Base-by-base conservation (phyloP, 108 stramenopile species). In the Mediolabrus comicus region DNA sequence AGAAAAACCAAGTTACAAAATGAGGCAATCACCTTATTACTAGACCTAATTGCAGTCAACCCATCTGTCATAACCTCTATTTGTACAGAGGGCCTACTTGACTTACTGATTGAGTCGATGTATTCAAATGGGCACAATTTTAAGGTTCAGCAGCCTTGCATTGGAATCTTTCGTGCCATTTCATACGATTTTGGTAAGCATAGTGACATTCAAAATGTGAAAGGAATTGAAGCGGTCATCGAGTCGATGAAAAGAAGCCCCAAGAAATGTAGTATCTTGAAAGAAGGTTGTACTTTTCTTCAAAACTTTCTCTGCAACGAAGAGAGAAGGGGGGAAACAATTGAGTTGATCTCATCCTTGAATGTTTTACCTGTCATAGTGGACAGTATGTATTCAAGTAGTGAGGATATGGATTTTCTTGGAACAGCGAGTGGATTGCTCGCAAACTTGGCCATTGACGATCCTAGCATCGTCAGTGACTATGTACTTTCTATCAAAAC, bases 121-220 rank as follows among this genome's bases (percentile, higher is more conserved):
- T 19, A 74, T 31, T 26, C 26, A 11, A 67, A 74, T 24, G 59
- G 26, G 0, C 61, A 24, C 9, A 25, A 61, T 34, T 13, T 28
- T 14, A 73, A 73, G 19, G 57, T 79, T 19, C 72, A 79, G 8
- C 66, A 74, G 28, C 43, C 67, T 32, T 59, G 54, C 22, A 74
- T 67, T 16, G 72, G 59, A 4, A 62, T 79, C 41, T 67, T 73
- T 24, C 72, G 78, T 11, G 66, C 78, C 27, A 11, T 74, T 30
- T 79, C 78, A 0, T 74, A 74, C 43, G 78, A 79, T 36, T 74
- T 74, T 63, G 8, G 34, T n/a, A 64, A 63, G 24, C 76, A 77
- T 33, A 17, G 27, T 27, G 34, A 27, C n/a, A 74, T 74, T 14
- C 8, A 73, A 14, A 19, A 53, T 34, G 67, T 67, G 0, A 68